phyloP scores from a whole-genome alignment of 2,329 filamentous ascomycete species.

The Penicillium sp. region DNA sequence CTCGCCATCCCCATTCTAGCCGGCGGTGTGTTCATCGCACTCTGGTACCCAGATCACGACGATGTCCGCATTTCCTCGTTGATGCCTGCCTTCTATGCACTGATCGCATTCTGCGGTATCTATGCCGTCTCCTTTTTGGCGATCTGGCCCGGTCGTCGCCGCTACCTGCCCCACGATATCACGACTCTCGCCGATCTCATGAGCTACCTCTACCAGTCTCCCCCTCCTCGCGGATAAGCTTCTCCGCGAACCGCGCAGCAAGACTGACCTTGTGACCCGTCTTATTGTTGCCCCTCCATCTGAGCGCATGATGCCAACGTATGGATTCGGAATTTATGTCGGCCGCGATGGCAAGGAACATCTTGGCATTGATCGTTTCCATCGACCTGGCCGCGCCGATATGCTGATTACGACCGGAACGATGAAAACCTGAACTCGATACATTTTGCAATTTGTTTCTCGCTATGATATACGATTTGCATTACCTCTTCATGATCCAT shows the following conservation, averaged over 20 bases:
- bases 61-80: conserved; percentile 68
- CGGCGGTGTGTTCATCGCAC: conserved; percentile 65
- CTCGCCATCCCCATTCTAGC: conserved; percentile 61
- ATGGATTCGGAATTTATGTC: conserved; percentile 61
- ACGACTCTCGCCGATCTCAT: conserved; percentile 75
- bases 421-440: conserved; percentile 25
- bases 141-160: conserved; percentile 63
- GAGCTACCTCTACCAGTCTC: conserved; percentile 74
- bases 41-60: conserved; percentile 55
- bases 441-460: neutral
- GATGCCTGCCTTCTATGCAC: conserved; percentile 70
- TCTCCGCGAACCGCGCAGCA: conserved; percentile 70
- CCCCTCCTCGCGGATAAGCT: conserved; percentile 72
- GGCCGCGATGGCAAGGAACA: conserved; percentile 64
- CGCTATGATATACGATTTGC: conserved; percentile 6
- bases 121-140: conserved; percentile 67
- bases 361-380: conserved; percentile 62
- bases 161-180: conserved; percentile 73
- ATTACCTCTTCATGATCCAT: conserved; percentile 1
- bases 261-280: conserved; percentile 68
- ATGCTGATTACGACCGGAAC: conserved; percentile 48
- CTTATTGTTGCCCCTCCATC: conserved; percentile 60
- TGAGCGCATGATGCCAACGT: conserved; percentile 48
- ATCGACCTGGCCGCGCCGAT: conserved; percentile 47
- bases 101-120: conserved; percentile 72